A percentile compares a stretch with the other conserved stretches of the same genome.
phyloP scores from a whole-genome alignment of 2,329 filamentous ascomycete species.

The Alternaria novae-zelandiae region DNA sequence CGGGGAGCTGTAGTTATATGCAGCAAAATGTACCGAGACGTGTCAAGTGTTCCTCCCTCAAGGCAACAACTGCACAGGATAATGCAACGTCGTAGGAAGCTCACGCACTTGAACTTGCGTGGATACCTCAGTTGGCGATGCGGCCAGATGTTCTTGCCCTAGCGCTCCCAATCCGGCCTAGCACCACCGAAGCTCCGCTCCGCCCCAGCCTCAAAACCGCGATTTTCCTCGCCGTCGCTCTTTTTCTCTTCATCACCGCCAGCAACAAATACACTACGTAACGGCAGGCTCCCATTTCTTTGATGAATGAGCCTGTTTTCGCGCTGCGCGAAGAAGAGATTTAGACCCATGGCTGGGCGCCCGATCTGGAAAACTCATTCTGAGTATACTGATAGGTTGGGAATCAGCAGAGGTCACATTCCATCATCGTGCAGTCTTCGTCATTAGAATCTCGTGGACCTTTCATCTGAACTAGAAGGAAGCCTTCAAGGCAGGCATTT shows the following conservation, averaged over 20 bases:
- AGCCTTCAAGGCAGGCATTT: not conserved
- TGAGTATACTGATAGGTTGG: constrained; percentile 68
- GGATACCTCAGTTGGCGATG: constrained; percentile 12
- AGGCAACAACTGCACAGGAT: constrained; percentile 17
- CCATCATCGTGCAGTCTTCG: not conserved
- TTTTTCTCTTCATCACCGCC: constrained; percentile 57
- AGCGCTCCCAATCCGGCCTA: constrained; percentile 26
- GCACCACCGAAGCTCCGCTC: constrained; percentile 22
- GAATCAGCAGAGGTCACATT: constrained; percentile 77
- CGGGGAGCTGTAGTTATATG: constrained; percentile 4
- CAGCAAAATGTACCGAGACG: constrained; percentile 3
- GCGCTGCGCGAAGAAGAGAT: constrained; percentile 70
- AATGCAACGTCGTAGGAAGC: constrained; percentile 35
- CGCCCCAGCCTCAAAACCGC: constrained; percentile 27
- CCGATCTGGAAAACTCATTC: constrained; percentile 70
- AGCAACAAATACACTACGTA: constrained; percentile 66
- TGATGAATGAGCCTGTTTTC: constrained; percentile 66
- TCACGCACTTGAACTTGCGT: constrained; percentile 16
- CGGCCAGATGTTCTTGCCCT: constrained; percentile 23
- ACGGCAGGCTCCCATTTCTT: constrained; percentile 58
- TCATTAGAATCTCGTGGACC: not conserved
- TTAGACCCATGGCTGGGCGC: constrained; percentile 73
- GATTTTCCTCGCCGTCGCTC: constrained; percentile 47
- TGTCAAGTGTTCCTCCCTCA: constrained; percentile 12
- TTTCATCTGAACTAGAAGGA: fast-evolving